These are phyloP conservation scores for Jamesozyma spencerorum DNA, from an alignment of 805 yeast genomes.

Conservation along the genomic window DNA sequence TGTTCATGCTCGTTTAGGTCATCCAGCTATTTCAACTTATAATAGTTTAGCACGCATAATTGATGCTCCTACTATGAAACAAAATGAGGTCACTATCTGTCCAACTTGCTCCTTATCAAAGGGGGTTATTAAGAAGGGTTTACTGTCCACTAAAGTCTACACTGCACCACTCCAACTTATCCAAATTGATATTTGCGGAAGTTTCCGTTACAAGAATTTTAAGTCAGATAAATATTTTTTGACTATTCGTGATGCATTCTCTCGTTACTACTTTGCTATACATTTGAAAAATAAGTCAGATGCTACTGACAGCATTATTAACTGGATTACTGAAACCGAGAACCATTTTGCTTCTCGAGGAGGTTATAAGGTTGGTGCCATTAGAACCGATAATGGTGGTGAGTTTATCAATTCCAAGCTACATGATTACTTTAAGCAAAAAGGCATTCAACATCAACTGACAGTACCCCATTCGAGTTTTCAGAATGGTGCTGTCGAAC, in stretches of 20 bases:
- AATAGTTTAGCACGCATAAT: neutral
- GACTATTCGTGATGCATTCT: slow-evolving; percentile 6
- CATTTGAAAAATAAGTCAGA: slow-evolving; percentile 3
- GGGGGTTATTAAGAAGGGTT: slow-evolving; percentile 8
- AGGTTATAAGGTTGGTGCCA: slow-evolving; percentile 4
- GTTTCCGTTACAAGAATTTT: slow-evolving; percentile 1
- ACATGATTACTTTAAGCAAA: neutral
- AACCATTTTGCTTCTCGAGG: slow-evolving; percentile 4
- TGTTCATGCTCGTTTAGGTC: slow-evolving; percentile 2
- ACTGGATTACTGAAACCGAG: slow-evolving; percentile 4
- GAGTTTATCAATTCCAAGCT: slow-evolving; percentile 5
- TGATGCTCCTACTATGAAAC: neutral
- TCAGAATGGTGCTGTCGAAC: no score
- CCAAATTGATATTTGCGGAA: slow-evolving; percentile 5
- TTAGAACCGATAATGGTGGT: slow-evolving; percentile 8
- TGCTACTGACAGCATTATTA: slow-evolving; percentile 1
- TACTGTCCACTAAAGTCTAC: neutral
- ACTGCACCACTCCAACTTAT: slow-evolving; percentile 5
- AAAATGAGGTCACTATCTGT: neutral
- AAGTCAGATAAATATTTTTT: slow-evolving; percentile 2
- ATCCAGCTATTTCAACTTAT: neutral
- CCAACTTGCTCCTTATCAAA: slow-evolving; percentile 3
- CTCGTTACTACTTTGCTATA: slow-evolving; percentile 6
- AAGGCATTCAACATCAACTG: no score
- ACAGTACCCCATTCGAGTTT: no score